Evolutionary conservation across 73 alveolate species (phyloP), one percentile per base, ranked within the genome.

Genomic region (Tetrahymena borealis): DNA sequence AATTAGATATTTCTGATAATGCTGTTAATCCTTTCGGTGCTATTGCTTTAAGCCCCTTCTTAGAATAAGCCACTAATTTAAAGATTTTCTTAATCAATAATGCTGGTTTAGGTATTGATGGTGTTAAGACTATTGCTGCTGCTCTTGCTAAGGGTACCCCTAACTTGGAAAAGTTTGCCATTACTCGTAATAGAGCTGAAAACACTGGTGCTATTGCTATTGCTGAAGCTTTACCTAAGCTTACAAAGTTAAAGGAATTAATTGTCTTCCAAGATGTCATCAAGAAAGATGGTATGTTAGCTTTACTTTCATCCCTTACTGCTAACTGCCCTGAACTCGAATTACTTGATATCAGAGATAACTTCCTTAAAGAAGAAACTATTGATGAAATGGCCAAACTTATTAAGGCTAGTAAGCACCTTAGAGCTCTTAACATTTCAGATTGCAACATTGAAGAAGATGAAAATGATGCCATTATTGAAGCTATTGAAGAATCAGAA

Each of bases 1-100:
- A 92, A 33, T 38, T 93, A 39, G 95, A 93, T 40, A 32, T 93
- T 33, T 93, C 95, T 40, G 91, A 93, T 16, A 93, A 93, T 93
- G 95, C 95, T 20, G 95, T 93, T 28, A 93, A 93, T 93, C 95
- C 95, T 11, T 93, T 93, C 79, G 95, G 95, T 79, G 95, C 95
- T 32, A 92, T 79, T 33, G 95, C 95, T 32, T 85, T 93, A 38
- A 93, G 91, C 31, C 95, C 95, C 18, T 93, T 93, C 39, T 90
- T 93, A 13, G 91, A 93, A 93, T 93, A 93, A 39, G 95, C 95
- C 1, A 90, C 90, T 79, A 32, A 38, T 40, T 42, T 93, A 38
- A 38, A 93, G 78, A 90, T 40, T 32, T 90, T 93, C 8, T 93
- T 39, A 40, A 11, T 93, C 10, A 93, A 93, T 42, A 93, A 93